phyloP scores from a whole-genome alignment of 208 protist genomes.

The Trichomonas vaginalis region DNA sequence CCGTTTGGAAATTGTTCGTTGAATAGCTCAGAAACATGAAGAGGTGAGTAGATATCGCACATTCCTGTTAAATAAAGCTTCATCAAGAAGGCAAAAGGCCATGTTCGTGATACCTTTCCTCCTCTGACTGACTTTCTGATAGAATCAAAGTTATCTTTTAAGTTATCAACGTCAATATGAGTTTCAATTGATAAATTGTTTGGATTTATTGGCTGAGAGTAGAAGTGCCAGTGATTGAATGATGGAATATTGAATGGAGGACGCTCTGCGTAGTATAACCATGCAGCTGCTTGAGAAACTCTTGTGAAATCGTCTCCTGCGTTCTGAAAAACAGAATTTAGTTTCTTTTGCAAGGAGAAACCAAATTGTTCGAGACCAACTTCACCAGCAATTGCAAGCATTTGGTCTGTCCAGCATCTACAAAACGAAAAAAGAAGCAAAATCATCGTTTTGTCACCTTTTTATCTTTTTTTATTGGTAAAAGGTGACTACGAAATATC shows the following conservation, averaged over 20 bases:
- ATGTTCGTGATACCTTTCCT: neutral
- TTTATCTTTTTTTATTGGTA: neutral
- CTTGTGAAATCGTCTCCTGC: neutral
- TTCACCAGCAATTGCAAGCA: neutral
- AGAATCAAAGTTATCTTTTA: neutral
- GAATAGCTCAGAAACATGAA: neutral
- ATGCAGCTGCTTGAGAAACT: neutral
- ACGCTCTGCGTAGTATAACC: neutral
- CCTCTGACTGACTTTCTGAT: neutral
- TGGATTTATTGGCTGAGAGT: neutral
- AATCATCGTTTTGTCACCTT: neutral
- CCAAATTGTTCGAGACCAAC: neutral
- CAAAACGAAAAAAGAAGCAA: neutral
- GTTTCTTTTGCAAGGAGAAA: neutral
- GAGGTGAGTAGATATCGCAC: neutral
- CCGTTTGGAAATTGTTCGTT: neutral
- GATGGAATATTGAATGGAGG: neutral
- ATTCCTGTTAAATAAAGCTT: neutral
- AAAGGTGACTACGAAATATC: too few species aligned
- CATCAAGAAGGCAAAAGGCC: neutral
- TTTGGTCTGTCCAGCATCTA: neutral
- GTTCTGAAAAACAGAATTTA: neutral
- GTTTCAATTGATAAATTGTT: neutral
- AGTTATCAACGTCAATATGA: neutral
- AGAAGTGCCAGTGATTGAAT: constrained; percentile 1